These are phyloP conservation scores for Staphylotrichum tortipilum DNA, from an alignment of 495 filamentous ascomycete species.

Conservation along the genomic window DNA sequence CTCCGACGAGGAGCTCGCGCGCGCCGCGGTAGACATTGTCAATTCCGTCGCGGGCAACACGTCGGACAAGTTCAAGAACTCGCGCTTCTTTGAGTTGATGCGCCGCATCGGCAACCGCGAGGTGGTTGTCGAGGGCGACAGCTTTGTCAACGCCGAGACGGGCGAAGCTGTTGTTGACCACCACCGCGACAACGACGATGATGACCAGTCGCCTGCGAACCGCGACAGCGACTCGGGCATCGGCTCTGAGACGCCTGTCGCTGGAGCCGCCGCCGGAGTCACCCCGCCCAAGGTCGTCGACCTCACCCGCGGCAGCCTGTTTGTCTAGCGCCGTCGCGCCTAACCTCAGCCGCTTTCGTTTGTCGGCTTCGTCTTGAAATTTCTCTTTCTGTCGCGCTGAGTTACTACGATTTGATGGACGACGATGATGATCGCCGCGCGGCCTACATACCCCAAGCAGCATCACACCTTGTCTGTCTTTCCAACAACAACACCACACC, in stretches of 20 bases:
- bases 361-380: too few relatives aligned
- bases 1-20: constrained; percentile 28
- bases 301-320: too few relatives aligned
- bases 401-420: too few relatives aligned
- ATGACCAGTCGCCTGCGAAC: constrained; percentile 17
- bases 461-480: too few relatives aligned
- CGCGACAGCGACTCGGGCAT: background rate
- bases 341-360: too few relatives aligned
- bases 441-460: too few relatives aligned
- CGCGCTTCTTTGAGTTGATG: constrained; percentile 37
- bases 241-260: background rate
- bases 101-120: constrained; percentile 31
- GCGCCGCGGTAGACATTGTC: constrained; percentile 33
- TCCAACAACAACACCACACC: too few relatives aligned
- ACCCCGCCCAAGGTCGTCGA: too few relatives aligned
- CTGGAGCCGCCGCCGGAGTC: too few relatives aligned
- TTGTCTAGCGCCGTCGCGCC: too few relatives aligned
- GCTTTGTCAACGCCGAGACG: constrained; percentile 27
- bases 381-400: too few relatives aligned
- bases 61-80: constrained; percentile 38
- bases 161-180: constrained; percentile 15
- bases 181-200: constrained; percentile 14
- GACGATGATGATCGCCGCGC: too few relatives aligned
- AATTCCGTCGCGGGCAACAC: constrained; percentile 28
- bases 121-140: constrained; percentile 31